Evolutionary conservation across 2,329 filamentous ascomycete genomes (phyloP).

Genomic region (Mollisia scopiformis): DNA sequence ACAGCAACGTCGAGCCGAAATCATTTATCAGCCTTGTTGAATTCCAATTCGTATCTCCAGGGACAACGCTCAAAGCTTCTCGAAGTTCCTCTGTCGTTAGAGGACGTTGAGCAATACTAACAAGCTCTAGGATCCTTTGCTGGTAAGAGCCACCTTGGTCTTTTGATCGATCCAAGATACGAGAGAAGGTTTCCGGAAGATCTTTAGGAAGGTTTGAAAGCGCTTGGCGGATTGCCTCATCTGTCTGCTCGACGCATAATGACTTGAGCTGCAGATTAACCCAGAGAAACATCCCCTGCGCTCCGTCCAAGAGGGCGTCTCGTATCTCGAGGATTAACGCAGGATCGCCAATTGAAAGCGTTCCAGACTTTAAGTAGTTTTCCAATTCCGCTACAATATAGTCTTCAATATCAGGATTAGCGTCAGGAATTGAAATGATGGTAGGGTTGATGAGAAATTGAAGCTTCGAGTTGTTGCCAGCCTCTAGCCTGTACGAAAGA

Average conservation of each 20-base stretch:
- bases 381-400: conserved; percentile 35
- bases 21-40: conserved; percentile 30
- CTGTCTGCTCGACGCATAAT: conserved; percentile 40
- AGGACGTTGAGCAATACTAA: conserved; percentile 35
- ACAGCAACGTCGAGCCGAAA: conserved; percentile 30
- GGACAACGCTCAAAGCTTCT: conserved; percentile 43
- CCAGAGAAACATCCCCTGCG: conserved; percentile 46
- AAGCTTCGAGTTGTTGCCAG: too few species aligned
- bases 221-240: conserved; percentile 39
- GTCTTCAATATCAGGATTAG: conserved; percentile 30
- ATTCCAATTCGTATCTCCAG: conserved; percentile 36
- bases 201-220: conserved; percentile 36
- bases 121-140: conserved; percentile 35
- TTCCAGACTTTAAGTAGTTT: conserved; percentile 23
- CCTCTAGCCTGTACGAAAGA: too few species aligned
- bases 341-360: conserved; percentile 31
- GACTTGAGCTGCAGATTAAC: conserved; percentile 40
- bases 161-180: conserved; percentile 40
- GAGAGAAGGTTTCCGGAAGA: conserved; percentile 37
- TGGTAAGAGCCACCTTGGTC: too few species aligned
- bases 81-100: conserved; percentile 40
- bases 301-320: conserved; percentile 4
- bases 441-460: background rate
- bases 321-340: conserved; percentile 26
- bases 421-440: conserved; percentile 27